Conservation (phyloP, 345 rosid species). For the Eucalyptus victrix region DNA sequence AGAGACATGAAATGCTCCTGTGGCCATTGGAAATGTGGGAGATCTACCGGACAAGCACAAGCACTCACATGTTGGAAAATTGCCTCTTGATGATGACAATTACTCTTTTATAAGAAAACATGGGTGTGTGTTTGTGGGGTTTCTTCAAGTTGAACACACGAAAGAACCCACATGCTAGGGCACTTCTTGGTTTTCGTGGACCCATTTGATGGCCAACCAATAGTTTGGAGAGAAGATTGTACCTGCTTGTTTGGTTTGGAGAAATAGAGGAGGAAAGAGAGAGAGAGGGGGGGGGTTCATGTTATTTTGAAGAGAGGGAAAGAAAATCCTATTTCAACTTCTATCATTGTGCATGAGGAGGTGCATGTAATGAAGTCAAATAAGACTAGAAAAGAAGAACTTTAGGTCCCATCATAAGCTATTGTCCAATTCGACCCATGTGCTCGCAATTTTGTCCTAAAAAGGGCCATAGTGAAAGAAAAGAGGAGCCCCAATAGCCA, state of each 20-base stretch:
- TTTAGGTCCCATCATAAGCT: not conserved
- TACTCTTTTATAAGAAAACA: not conserved
- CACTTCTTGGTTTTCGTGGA: not conserved
- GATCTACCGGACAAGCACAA: conserved; percentile 30
- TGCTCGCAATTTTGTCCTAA: not conserved
- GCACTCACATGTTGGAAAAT: not conserved
- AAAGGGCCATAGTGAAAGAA: not conserved
- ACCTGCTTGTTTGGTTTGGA: not conserved
- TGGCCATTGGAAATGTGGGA: conserved; percentile 17
- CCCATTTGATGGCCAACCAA: not conserved
- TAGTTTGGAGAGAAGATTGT: not conserved
- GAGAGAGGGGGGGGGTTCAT: not conserved
- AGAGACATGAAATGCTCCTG: not conserved
- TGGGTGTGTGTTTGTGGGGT: not conserved
- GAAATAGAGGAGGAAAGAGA: not conserved
- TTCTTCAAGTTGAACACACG: not conserved
- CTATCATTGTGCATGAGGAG: not conserved
- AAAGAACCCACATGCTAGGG: not conserved
- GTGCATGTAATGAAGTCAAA: not conserved
- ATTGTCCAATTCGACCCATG: not conserved
- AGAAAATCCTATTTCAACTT: not conserved
- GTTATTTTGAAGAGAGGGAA: not conserved
- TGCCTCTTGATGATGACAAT: not conserved
- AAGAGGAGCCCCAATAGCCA: not conserved
- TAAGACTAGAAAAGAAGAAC: not conserved